Conservation (phyloP, 73 alveolate species). For the Blepharisma stoltei region DNA sequence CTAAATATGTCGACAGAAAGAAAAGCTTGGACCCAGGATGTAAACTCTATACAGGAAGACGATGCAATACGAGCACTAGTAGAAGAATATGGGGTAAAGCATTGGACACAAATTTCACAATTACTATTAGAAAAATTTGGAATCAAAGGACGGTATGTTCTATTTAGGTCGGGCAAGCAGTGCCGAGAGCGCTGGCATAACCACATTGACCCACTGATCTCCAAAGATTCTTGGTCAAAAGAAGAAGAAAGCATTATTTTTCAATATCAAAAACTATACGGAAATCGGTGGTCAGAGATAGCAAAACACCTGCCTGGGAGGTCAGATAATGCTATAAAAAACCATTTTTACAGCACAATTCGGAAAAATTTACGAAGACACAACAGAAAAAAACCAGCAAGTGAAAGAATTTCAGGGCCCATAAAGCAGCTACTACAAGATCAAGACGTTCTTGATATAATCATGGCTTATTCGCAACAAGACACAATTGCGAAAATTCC, state of each 20-base stretch:
- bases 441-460: no score
- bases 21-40: no score
- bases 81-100: background rate
- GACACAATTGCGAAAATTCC: no score
- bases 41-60: no score
- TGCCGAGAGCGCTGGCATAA: slow-evolving; percentile 91
- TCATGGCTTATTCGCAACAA: no score
- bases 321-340: slow-evolving; percentile 80
- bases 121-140: slow-evolving; percentile 6
- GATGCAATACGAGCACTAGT: background rate
- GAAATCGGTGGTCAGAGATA: slow-evolving; percentile 86
- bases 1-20: no score
- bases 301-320: slow-evolving; percentile 79
- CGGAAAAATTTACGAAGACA: slow-evolving; percentile 73
- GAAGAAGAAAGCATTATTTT: slow-evolving; percentile 79
- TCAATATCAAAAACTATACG: slow-evolving; percentile 65
- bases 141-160: background rate
- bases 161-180: slow-evolving; percentile 72
- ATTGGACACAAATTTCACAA: slow-evolving; percentile 47
- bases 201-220: slow-evolving; percentile 77
- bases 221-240: slow-evolving; percentile 64
- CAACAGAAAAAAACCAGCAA: background rate
- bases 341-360: slow-evolving; percentile 76
- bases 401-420: no score
- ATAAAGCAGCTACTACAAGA: no score